Base-by-base conservation (phyloP, 345 rosid genomes). In the Draba incana region DNA sequence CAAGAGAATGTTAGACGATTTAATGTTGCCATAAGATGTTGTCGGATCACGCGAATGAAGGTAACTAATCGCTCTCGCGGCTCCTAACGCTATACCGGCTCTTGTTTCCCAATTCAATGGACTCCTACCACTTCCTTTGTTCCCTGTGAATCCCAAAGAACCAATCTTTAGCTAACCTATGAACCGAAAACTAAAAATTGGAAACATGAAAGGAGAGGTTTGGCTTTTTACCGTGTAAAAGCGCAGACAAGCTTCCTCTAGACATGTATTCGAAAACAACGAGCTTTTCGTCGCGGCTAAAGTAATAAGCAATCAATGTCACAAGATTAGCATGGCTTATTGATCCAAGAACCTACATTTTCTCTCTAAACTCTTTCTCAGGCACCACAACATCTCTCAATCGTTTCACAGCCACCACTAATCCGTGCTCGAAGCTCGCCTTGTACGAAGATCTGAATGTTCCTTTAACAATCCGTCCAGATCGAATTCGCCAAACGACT, bases 1-100 rank as follows among this genome's bases (percentile, higher is more conserved):
- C 38, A 94, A 83, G 6, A 94, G 93, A 75, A 94, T 66, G 68
- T 91, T 94, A 6, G 92, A 87, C 10, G 99, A 94, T 72, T 91
- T 94, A 58, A 94, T 85, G 79, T 89, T 94, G 50, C 99, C 99
- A 54, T 94, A 97, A 72, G 91, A 91, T 55, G 81, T 76, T 30
- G 64, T 68, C 5, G 89, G 57, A 43, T 89, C 96, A 31, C 71
- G 81, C 1, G 97, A 87, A 69, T 94, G 99, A 35, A 94, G 82
- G 79, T 94, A 84, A 6, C 85, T 80, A 43, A 94, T 84, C 0
- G 88, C 97, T 47, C 80, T 88, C 1, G 95, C 89, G 0, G 95
- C 87, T 76, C 95, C 96, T 52, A 89, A 80, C 10, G 96, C 97
- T 56, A 91, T 81, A 47, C 76, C 23, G 5, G 85, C 82, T 69